A percentile compares a stretch with the other conserved stretches of the same genome.
phyloP scores from a whole-genome alignment of 305 asterid genomes.

The Fraxinus velutina region DNA sequence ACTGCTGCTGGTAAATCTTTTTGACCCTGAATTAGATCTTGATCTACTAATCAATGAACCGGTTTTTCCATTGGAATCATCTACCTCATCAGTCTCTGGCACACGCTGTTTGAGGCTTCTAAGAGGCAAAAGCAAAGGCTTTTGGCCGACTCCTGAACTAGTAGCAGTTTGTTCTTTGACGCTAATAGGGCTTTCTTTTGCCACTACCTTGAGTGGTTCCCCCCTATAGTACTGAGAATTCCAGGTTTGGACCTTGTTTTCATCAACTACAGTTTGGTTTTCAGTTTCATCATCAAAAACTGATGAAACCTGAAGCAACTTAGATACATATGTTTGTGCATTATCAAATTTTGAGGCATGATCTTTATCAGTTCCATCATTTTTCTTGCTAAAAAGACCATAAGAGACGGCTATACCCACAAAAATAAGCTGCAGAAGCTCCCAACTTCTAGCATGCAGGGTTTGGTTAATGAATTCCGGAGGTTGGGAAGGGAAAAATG shows the following conservation, averaged over 20 bases:
- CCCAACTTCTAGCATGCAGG: conserved; percentile 68
- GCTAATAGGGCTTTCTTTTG: conserved; percentile 33
- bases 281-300: conserved; percentile 82
- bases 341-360: conserved; percentile 37
- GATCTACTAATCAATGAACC: neutral
- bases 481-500: conserved; percentile 61
- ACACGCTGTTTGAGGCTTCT: conserved; percentile 76
- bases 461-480: conserved; percentile 70
- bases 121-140: conserved; percentile 80
- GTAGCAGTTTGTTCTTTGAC: conserved; percentile 25
- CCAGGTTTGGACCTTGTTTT: conserved; percentile 57
- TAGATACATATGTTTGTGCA: conserved; percentile 62
- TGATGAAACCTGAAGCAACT: conserved; percentile 74
- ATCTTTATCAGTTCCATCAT: conserved; percentile 56
- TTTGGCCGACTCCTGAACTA: conserved; percentile 41
- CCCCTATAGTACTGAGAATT: conserved; percentile 64
- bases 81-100: conserved; percentile 24
- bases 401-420: conserved; percentile 99
- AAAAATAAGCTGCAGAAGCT: conserved; percentile 76
- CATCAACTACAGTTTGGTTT: conserved; percentile 38
- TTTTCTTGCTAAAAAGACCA: conserved; percentile 79
- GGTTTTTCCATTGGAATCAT: conserved; percentile 22
- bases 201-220: conserved; percentile 52
- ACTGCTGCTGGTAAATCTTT: conserved; percentile 12
- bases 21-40: conserved; percentile 25